A percentile compares a stretch with the other conserved stretches of the same genome.
phyloP scores from a whole-genome alignment of 805 yeast genomes.

The Cyberlindnera misumaiensis region DNA sequence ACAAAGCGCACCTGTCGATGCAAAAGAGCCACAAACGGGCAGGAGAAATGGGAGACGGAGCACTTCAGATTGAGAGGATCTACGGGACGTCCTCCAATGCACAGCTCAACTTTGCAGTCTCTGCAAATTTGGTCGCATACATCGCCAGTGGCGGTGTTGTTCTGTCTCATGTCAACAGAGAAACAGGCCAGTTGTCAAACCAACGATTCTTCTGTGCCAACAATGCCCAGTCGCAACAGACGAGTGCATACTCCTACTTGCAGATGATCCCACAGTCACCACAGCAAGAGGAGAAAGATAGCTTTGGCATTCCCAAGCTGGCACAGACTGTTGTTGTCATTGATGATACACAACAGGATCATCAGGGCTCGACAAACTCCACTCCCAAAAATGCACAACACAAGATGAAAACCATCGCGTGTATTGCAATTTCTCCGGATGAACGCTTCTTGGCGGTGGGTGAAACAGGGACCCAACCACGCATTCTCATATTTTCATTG shows the following conservation, averaged over 20 bases:
- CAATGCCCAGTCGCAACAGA: constrained; percentile 5
- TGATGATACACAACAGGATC: not conserved
- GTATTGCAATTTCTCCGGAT: constrained; percentile 54
- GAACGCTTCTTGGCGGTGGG: constrained; percentile 56
- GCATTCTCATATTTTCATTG: constrained; percentile 53
- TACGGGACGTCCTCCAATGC: constrained; percentile 43
- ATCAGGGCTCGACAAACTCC: not conserved
- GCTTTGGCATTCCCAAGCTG: constrained; percentile 11
- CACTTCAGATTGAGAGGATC: constrained; percentile 22
- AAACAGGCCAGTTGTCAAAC: constrained; percentile 16
- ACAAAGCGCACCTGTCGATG: constrained; percentile 4
- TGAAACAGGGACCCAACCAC: constrained; percentile 63
- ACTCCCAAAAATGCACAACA: constrained; percentile 19
- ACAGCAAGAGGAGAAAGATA: constrained; percentile 11
- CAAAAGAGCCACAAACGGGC: not conserved
- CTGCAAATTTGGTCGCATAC: constrained; percentile 40
- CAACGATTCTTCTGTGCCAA: constrained; percentile 51
- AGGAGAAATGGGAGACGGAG: constrained; percentile 4
- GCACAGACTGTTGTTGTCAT: constrained; percentile 10
- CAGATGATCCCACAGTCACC: constrained; percentile 9
- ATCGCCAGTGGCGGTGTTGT: constrained; percentile 58
- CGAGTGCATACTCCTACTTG: constrained; percentile 11
- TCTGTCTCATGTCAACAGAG: constrained; percentile 30
- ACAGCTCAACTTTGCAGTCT: constrained; percentile 34
- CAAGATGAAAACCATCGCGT: constrained; percentile 45